These are phyloP conservation scores for Boletus pseudopeckii DNA, from an alignment of 768 basidiomycete species.

Conservation along the genomic window DNA sequence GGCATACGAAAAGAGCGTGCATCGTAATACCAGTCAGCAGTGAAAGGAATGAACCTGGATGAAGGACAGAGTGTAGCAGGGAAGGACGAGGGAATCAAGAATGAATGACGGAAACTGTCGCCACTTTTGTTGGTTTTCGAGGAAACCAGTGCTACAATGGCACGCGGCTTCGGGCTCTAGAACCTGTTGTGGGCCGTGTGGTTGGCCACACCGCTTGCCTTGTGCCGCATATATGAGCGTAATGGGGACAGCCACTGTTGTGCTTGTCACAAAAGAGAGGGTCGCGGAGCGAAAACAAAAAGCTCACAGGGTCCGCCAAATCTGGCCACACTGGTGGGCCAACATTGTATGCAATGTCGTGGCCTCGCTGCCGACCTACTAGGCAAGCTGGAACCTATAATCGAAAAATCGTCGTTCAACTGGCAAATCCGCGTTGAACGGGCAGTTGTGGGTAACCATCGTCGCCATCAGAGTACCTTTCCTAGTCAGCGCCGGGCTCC, in stretches of 20 bases:
- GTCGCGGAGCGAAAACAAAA: neutral
- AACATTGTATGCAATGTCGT: too few species aligned
- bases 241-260: constrained; percentile 10
- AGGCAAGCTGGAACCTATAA: constrained; percentile 13
- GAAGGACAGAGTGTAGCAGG: neutral
- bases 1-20: constrained; percentile 31
- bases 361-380: constrained; percentile 44
- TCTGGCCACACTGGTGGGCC: neutral
- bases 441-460: constrained; percentile 24
- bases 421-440: constrained; percentile 28
- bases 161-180: neutral
- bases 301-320: neutral
- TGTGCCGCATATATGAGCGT: constrained; percentile 9
- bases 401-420: constrained; percentile 14
- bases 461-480: constrained; percentile 7
- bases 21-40: constrained; percentile 19
- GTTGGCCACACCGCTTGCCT: constrained; percentile 7
- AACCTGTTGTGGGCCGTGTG: neutral
- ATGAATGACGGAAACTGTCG: neutral
- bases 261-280: constrained; percentile 5
- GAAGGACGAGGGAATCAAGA: neutral
- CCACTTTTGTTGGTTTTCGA: constrained; percentile 4
- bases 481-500: neutral
- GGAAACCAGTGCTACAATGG: neutral
- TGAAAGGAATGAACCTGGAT: constrained; percentile 8